These are phyloP conservation scores for Durusdinium trenchii DNA, from an alignment of 73 alveolate genomes.

Conservation along the genomic window DNA sequence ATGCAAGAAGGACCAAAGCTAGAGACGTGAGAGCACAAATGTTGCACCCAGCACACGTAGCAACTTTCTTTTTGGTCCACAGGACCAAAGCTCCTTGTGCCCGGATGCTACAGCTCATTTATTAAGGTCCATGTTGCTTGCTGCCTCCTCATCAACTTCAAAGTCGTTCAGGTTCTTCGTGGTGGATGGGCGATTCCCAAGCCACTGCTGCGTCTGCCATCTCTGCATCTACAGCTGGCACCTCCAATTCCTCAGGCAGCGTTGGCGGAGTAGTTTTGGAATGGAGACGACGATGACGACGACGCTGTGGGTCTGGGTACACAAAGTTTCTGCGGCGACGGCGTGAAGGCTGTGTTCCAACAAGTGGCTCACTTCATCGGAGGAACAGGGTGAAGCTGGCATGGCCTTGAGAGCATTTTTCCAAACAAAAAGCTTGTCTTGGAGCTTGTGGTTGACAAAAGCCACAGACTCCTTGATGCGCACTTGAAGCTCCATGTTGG, in stretches of 20 bases:
- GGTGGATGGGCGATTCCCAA: too few relatives aligned
- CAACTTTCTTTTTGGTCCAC: too few relatives aligned
- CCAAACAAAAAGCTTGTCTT: neutral
- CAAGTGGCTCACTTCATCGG: neutral
- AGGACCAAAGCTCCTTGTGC: too few relatives aligned
- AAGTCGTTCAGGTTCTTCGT: too few relatives aligned
- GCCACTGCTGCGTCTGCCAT: neutral
- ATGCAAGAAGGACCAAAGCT: too few relatives aligned
- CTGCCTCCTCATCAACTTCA: neutral
- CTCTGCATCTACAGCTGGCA: neutral
- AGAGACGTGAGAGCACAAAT: too few relatives aligned
- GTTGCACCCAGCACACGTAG: too few relatives aligned
- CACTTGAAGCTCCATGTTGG: conserved; percentile 5
- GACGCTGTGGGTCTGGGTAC: too few relatives aligned
- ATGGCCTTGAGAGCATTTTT: neutral
- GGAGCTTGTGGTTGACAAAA: neutral
- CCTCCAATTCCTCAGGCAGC: neutral
- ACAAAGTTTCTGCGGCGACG: neutral
- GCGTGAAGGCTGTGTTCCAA: neutral
- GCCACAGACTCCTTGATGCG: neutral
- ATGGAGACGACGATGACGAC: neutral
- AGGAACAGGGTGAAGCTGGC: neutral
- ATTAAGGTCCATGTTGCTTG: neutral
- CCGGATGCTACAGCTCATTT: too few relatives aligned
- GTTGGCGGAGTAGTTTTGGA: neutral